Conservation (phyloP, 352 stramenopile genomes). For the Phytopythium sindhum region DNA sequence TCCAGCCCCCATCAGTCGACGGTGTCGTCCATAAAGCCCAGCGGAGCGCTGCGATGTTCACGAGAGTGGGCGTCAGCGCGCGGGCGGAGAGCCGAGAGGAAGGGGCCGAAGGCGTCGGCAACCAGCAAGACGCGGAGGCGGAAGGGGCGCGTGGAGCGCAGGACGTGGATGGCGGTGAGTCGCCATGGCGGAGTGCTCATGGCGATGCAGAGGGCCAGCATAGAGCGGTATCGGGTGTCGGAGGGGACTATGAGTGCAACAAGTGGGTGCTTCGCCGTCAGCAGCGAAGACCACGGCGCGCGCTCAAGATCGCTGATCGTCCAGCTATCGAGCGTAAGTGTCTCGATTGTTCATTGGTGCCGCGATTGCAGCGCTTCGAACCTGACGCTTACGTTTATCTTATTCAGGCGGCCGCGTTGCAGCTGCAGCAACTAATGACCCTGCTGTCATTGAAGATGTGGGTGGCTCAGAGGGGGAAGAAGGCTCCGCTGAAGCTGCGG, state of each 20-base stretch:
- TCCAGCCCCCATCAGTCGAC: not conserved
- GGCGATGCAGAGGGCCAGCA: not conserved
- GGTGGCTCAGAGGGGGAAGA: not conserved
- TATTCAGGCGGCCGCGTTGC: not conserved
- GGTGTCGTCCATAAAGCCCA: too few relatives aligned
- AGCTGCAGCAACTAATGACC: not conserved
- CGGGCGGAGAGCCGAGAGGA: not conserved
- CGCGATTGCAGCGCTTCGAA: not conserved
- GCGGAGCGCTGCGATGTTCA: too few relatives aligned
- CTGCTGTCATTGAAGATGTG: not conserved
- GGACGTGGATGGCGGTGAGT: not conserved
- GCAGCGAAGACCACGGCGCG: not conserved
- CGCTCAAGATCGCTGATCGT: not conserved
- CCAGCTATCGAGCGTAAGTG: not conserved
- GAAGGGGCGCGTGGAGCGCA: not conserved
- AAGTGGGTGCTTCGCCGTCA: not conserved
- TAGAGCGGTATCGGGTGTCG: not conserved
- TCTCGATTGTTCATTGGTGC: not conserved
- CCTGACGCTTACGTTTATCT: not conserved
- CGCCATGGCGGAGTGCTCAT: too few relatives aligned
- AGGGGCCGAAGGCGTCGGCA: not conserved
- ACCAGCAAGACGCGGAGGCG: not conserved
- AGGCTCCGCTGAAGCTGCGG: conserved; percentile 12
- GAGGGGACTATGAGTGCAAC: not conserved
- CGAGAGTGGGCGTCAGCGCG: not conserved